Evolutionary conservation across 2,329 filamentous ascomycete species (phyloP).

Genomic region (Thielaviopsis populi): DNA sequence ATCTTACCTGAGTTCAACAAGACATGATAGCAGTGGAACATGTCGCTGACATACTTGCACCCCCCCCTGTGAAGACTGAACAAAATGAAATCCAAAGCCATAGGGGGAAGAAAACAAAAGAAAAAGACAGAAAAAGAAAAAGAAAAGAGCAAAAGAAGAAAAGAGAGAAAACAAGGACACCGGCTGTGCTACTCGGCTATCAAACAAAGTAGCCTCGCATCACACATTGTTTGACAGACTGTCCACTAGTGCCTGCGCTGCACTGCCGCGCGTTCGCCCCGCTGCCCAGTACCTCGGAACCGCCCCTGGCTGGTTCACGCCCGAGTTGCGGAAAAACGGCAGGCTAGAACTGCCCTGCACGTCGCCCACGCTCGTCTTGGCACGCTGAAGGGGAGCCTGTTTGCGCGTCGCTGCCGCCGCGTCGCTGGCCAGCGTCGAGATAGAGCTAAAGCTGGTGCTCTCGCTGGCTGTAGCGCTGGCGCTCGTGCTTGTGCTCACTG

Average conservation of each 20-base stretch:
- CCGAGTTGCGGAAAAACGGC: constrained; percentile 40
- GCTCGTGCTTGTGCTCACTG: neutral
- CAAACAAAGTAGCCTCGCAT: neutral
- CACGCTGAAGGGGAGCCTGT: constrained; percentile 18
- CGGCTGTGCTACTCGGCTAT: neutral
- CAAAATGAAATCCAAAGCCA: neutral
- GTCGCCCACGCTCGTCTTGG: neutral
- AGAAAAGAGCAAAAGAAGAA: neutral
- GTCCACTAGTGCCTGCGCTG: constrained; percentile 10
- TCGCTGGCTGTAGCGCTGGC: neutral
- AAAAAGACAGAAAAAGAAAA: neutral
- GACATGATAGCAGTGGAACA: neutral
- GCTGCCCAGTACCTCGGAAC: constrained; percentile 49
- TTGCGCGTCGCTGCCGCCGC: neutral
- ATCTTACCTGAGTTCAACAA: constrained; percentile 1
- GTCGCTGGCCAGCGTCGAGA: neutral
- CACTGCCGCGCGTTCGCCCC: constrained; percentile 7
- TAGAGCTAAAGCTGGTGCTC: constrained; percentile 6
- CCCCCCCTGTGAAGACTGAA: neutral
- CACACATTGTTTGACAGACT: neutral
- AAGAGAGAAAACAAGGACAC: neutral
- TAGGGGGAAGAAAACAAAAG: neutral
- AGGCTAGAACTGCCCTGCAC: constrained; percentile 12
- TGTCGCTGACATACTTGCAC: neutral
- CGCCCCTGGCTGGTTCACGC: constrained; percentile 64